A percentile compares a stretch with the other conserved stretches of the same genome.
Evolutionary conservation across 2,329 filamentous ascomycete species (phyloP).

Genomic region (Escovopsis weberi): DNA sequence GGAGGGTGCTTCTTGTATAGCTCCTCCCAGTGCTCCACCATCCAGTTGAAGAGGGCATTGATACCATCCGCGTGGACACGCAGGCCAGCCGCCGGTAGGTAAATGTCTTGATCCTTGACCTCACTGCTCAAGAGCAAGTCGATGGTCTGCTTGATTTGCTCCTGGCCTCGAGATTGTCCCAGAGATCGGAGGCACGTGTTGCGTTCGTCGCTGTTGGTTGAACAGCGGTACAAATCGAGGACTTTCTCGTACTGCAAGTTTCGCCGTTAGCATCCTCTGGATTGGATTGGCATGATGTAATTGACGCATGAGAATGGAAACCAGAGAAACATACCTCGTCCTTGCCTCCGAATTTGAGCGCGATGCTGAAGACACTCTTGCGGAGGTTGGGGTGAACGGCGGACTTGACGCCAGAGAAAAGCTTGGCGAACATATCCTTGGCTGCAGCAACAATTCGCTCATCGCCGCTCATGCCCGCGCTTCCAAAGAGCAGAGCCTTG

Average conservation of each 20-base stretch:
- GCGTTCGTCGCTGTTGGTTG: conserved; percentile 62
- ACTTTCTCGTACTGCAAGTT: conserved; percentile 53
- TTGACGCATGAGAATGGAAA: background rate
- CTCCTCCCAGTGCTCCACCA: conserved; percentile 79
- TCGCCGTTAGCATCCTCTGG: conserved; percentile 7
- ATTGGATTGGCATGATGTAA: background rate
- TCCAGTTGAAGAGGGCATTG: conserved; percentile 66
- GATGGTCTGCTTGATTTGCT: conserved; percentile 70
- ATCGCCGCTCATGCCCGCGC: conserved; percentile 69
- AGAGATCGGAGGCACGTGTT: conserved; percentile 79
- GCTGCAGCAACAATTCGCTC: conserved; percentile 63
- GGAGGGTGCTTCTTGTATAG: conserved; percentile 71
- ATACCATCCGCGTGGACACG: conserved; percentile 66
- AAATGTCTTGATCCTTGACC: conserved; percentile 89
- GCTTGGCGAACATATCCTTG: conserved; percentile 82
- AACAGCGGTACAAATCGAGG: conserved; percentile 59
- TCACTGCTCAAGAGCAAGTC: conserved; percentile 61
- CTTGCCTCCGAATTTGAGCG: conserved; percentile 67
- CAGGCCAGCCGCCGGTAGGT: conserved; percentile 70
- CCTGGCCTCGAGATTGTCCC: conserved; percentile 62
- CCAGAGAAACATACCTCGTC: conserved; percentile 47
- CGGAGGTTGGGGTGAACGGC: conserved; percentile 89
- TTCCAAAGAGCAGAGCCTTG: conserved; percentile 81
- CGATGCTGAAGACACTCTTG: conserved; percentile 73
- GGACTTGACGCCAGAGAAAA: conserved; percentile 59